phyloP scores from a whole-genome alignment of 345 rosid species.

The Eucalyptus camaldulensis region DNA sequence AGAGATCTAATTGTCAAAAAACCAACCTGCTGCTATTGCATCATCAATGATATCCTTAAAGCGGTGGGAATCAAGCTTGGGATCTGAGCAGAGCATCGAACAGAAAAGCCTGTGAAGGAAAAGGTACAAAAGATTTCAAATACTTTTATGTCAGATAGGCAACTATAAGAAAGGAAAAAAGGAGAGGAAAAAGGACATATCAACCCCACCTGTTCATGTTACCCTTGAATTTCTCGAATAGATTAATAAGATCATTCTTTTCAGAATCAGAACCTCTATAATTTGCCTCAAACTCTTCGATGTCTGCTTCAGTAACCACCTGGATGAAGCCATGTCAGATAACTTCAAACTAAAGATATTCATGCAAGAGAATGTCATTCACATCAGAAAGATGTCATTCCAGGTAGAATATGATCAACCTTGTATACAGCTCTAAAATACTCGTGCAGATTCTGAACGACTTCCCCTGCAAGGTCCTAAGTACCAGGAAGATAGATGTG shows the following conservation, averaged over 20 bases:
- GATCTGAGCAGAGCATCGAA: constrained; percentile 88
- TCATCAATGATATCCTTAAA: constrained; percentile 69
- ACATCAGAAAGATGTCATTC: background rate
- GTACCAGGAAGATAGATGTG: background rate
- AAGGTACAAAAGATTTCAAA: background rate
- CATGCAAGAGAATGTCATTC: background rate
- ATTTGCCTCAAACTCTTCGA: constrained; percentile 76
- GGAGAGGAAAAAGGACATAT: background rate
- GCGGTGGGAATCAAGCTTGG: constrained; percentile 85
- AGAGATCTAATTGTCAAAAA: background rate
- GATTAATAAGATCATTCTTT: constrained; percentile 75
- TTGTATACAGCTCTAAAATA: constrained; percentile 66
- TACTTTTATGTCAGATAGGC: background rate
- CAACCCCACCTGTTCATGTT: constrained; percentile 58
- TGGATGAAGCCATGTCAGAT: background rate
- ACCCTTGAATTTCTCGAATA: constrained; percentile 55
- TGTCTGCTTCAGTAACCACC: constrained; percentile 66
- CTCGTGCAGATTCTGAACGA: constrained; percentile 56
- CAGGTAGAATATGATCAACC: background rate
- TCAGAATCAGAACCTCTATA: constrained; percentile 93
- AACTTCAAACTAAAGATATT: background rate
- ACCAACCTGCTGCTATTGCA: constrained; percentile 56
- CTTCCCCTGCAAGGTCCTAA: constrained; percentile 78
- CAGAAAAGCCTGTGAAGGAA: constrained; percentile 58
- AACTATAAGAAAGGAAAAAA: background rate